Percentiles rank a stretch among this genome's conserved stretches.
Conservation (phyloP, 352 stramenopile genomes). For the Globisporangium irregulare region DNA sequence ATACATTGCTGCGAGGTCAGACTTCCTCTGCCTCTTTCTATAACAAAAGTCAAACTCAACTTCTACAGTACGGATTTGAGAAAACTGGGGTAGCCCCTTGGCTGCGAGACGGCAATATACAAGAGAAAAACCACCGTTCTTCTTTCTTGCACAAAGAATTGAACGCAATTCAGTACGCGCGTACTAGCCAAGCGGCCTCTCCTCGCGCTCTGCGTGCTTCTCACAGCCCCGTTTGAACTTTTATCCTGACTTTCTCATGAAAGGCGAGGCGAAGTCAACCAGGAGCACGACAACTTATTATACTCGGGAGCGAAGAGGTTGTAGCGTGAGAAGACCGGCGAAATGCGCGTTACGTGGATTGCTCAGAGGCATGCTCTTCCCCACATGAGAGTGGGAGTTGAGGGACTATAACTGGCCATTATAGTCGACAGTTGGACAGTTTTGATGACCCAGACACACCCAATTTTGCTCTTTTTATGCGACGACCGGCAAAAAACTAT, state of each 20-base stretch:
- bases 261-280: too few relatives aligned
- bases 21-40: neutral
- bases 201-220: too few relatives aligned
- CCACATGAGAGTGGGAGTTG: too few relatives aligned
- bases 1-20: neutral
- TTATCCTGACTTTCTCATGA: too few relatives aligned
- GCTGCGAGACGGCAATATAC: neutral
- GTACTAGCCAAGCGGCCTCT: neutral
- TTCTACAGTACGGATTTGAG: neutral
- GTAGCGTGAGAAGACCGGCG: too few relatives aligned
- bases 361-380: too few relatives aligned
- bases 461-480: neutral
- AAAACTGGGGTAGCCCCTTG: neutral
- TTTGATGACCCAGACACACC: neutral
- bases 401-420: neutral
- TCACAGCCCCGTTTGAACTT: too few relatives aligned
- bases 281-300: too few relatives aligned
- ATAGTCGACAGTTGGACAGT: neutral
- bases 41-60: neutral
- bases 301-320: too few relatives aligned
- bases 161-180: neutral
- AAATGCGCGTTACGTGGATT: too few relatives aligned
- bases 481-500: neutral
- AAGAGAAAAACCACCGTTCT: neutral
- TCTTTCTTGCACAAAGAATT: neutral